These are phyloP conservation scores for Trichosporon asahii DNA, from an alignment of 1,284 basidiomycete species.

Conservation along the genomic window DNA sequence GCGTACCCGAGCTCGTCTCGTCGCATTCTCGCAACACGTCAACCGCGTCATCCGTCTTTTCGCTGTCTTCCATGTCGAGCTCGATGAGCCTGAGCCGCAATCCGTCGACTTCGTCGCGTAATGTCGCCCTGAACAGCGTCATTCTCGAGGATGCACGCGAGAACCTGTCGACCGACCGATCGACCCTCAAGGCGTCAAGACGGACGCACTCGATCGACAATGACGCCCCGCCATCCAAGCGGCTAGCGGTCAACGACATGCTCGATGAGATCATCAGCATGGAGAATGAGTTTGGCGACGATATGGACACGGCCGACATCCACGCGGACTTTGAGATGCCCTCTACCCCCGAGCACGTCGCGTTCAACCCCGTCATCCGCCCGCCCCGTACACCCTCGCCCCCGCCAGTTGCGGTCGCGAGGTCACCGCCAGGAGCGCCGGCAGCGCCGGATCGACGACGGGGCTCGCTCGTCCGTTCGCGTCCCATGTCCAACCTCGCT, in stretches of 20 bases:
- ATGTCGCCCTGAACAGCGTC: conserved; percentile 29
- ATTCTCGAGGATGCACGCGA: conserved; percentile 41
- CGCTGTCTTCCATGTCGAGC: conserved; percentile 28
- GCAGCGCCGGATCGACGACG: conserved; percentile 20
- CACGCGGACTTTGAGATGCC: conserved; percentile 9
- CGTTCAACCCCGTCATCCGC: conserved; percentile 38
- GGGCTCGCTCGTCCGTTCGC: conserved; percentile 17
- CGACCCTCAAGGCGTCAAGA: conserved; percentile 17
- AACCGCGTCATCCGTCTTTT: conserved; percentile 33
- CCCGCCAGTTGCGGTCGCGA: conserved; percentile 21
- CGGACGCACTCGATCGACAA: conserved; percentile 6
- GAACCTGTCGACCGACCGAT: conserved; percentile 6
- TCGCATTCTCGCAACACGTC: conserved; percentile 40
- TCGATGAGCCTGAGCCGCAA: conserved; percentile 32
- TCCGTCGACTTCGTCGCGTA: conserved; percentile 32
- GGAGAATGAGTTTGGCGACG: conserved; percentile 48
- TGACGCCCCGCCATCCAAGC: conserved; percentile 31
- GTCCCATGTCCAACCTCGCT: conserved; percentile 27
- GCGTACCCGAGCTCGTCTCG: conserved; percentile 37
- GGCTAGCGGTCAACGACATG: conserved; percentile 44
- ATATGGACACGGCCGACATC: conserved; percentile 2
- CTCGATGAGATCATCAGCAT: conserved; percentile 52
- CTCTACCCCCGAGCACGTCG: conserved; percentile 14
- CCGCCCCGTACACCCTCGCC: conserved; percentile 42
- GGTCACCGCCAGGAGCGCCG: conserved; percentile 18